Conservation (phyloP, 2,329 filamentous ascomycete genomes). For the Amauroascus verrucosus region DNA sequence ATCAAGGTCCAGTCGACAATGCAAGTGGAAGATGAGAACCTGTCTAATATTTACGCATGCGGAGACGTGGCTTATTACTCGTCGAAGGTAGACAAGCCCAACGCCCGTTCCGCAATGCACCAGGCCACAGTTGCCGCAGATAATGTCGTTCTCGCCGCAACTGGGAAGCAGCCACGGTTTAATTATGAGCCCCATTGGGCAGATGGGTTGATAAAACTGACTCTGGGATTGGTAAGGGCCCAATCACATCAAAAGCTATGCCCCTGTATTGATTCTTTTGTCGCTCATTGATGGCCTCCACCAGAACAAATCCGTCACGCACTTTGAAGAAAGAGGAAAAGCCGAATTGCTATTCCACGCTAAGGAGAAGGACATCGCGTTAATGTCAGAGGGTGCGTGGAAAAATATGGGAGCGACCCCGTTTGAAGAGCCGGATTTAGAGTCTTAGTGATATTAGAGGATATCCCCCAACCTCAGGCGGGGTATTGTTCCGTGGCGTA, state of each 20-base stretch:
- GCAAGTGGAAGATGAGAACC: constrained; percentile 42
- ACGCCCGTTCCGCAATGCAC: constrained; percentile 45
- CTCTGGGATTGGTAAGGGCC: constrained; percentile 42
- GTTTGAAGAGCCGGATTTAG: constrained; percentile 23
- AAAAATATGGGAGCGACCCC: constrained; percentile 37
- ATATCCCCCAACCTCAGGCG: not conserved
- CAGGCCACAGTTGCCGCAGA: constrained; percentile 46
- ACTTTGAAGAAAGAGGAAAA: constrained; percentile 35
- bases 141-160: constrained; percentile 44
- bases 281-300: constrained; percentile 19
- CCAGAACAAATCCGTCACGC: constrained; percentile 39
- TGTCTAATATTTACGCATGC: constrained; percentile 50
- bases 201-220: constrained; percentile 46
- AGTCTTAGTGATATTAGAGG: not conserved
- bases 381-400: constrained; percentile 40
- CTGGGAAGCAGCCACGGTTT: constrained; percentile 30
- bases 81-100: constrained; percentile 38
- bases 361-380: constrained; percentile 36
- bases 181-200: constrained; percentile 39
- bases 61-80: constrained; percentile 49
- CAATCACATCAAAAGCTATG: not conserved
- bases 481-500: not conserved
- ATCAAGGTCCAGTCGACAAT: constrained; percentile 48
- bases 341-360: constrained; percentile 35
- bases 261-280: not conserved